Evolutionary conservation across 1,284 basidiomycete species (phyloP).

Genomic region (Irpex rosettiformis): DNA sequence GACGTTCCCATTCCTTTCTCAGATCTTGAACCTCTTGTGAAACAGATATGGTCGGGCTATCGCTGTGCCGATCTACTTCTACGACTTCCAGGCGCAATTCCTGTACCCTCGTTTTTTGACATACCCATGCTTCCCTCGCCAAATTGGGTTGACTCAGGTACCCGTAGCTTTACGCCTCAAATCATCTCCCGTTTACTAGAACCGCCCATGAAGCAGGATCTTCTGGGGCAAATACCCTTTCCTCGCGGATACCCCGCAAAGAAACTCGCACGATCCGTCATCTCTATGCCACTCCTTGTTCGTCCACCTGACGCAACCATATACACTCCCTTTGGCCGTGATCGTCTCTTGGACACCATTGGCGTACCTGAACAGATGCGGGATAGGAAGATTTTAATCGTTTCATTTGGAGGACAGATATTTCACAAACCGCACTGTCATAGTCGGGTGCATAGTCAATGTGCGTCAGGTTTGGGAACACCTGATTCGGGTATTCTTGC

Average conservation of each 20-base stretch:
- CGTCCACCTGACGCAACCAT: conserved; percentile 43
- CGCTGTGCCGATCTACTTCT: conserved; percentile 68
- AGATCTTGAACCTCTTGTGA: conserved; percentile 55
- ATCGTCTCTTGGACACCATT: conserved; percentile 48
- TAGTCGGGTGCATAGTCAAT: conserved; percentile 29
- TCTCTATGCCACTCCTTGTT: conserved; percentile 64
- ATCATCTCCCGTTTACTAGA: conserved; percentile 39
- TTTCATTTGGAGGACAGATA: conserved; percentile 77
- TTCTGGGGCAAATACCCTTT: conserved; percentile 40
- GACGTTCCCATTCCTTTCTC: conserved; percentile 52
- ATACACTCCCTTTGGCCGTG: conserved; percentile 51
- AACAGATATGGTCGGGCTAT: conserved; percentile 63
- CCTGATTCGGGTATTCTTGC: conserved; percentile 2
- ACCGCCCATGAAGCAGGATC: conserved; percentile 23
- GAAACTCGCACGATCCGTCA: conserved; percentile 38
- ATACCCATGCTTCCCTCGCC: conserved; percentile 55
- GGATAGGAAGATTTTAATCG: conserved; percentile 58
- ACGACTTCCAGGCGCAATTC: conserved; percentile 68
- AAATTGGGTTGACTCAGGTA: conserved; percentile 54
- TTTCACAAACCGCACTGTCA: conserved; percentile 54
- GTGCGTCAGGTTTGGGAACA: background rate
- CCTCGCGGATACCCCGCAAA: conserved; percentile 25
- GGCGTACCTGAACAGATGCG: conserved; percentile 55
- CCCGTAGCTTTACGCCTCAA: conserved; percentile 42
- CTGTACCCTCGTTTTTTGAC: conserved; percentile 64